These are phyloP conservation scores for Phytopythium helicoides DNA, from an alignment of 352 stramenopile species.

Conservation along the genomic window DNA sequence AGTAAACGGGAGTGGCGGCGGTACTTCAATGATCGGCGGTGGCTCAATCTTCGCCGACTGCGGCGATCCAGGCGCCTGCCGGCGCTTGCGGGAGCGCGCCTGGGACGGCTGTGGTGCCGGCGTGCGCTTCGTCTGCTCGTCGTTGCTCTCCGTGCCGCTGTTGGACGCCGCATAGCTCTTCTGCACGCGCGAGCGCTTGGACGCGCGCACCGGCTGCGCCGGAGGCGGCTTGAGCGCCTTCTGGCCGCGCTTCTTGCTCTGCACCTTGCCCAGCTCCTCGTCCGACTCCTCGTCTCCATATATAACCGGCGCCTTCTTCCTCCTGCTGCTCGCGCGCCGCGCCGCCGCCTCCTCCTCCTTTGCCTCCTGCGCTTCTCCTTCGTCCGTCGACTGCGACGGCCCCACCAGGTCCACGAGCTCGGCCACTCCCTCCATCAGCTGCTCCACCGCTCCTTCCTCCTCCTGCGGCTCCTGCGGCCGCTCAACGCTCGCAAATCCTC, in stretches of 20 bases:
- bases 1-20: conserved; percentile 33
- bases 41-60: background rate
- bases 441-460: too few species aligned
- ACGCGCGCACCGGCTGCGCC: background rate
- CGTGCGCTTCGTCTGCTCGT: background rate
- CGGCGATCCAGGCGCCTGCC: background rate
- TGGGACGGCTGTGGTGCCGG: background rate
- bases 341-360: too few species aligned
- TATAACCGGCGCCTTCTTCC: too few species aligned
- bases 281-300: too few species aligned
- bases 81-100: background rate
- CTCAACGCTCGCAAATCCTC: too few species aligned
- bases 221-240: background rate
- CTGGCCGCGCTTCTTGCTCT: conserved; percentile 4
- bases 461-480: too few species aligned
- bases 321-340: too few species aligned
- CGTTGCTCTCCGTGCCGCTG: background rate
- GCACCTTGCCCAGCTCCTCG: background rate
- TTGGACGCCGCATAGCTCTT: background rate
- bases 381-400: too few species aligned
- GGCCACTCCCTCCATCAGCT: too few species aligned
- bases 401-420: too few species aligned
- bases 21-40: conserved; percentile 21
- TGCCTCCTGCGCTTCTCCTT: too few species aligned
- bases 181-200: conserved; percentile 2